A percentile compares a stretch with the other conserved stretches of the same genome.
Conservation (phyloP, 441 rosid genomes). For the Daphne laureola region DNA sequence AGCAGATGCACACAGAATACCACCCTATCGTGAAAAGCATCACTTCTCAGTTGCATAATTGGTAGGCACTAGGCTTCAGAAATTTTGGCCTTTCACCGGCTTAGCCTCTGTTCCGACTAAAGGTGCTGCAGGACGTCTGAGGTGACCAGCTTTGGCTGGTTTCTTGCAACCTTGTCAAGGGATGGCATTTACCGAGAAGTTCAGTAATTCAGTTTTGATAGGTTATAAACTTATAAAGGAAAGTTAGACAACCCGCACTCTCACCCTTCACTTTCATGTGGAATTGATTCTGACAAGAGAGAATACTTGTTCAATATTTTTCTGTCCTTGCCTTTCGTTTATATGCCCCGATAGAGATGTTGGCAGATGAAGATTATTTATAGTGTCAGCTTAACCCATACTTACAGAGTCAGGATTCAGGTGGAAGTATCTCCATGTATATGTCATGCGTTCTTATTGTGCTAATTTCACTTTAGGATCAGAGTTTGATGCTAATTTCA, state of each 20-base stretch:
- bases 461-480: too few species aligned
- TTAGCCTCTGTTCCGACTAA: background rate
- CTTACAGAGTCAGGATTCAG: too few species aligned
- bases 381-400: too few species aligned
- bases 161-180: slow-evolving; percentile 3
- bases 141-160: background rate
- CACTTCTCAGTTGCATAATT: slow-evolving; percentile 64
- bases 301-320: too few species aligned
- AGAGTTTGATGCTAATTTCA: too few species aligned
- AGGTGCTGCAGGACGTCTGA: background rate
- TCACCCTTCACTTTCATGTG: too few species aligned
- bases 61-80: slow-evolving; percentile 33
- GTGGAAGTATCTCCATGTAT: too few species aligned
- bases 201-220: slow-evolving; percentile 24
- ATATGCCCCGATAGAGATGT: too few species aligned
- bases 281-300: too few species aligned
- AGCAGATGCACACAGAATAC: slow-evolving; percentile 67
- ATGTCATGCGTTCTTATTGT: too few species aligned
- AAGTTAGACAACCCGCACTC: background rate
- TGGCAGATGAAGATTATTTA: too few species aligned
- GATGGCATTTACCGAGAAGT: slow-evolving; percentile 11
- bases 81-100: background rate
- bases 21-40: slow-evolving; percentile 78
- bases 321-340: too few species aligned
- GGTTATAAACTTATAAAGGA: slow-evolving; percentile 15